Evolutionary conservation across 257 asterid species (phyloP).

Genomic region (Perilla frutescens): DNA sequence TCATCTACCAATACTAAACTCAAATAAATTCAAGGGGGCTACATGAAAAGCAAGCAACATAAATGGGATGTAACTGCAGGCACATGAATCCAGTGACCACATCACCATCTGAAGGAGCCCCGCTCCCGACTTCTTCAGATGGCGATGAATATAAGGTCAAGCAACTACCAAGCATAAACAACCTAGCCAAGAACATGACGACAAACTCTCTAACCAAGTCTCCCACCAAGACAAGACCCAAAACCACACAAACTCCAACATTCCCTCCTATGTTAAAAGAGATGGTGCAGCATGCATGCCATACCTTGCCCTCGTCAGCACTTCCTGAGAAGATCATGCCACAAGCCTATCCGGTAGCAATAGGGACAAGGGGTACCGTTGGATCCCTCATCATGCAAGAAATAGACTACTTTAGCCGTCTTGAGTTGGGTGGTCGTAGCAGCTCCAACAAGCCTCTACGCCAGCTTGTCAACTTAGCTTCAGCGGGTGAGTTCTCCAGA

Average conservation of each 20-base stretch:
- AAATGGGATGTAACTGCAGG: constrained; percentile 52
- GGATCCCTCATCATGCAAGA: constrained; percentile 59
- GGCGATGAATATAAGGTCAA: constrained; percentile 33
- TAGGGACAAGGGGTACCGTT: constrained; percentile 56
- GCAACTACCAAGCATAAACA: constrained; percentile 12
- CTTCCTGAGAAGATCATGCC: constrained; percentile 40
- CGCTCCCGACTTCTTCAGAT: constrained; percentile 30
- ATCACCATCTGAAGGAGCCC: constrained; percentile 38
- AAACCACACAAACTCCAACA: constrained; percentile 38
- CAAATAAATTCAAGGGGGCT: constrained; percentile 34
- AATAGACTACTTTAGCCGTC: constrained; percentile 47
- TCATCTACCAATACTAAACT: constrained; percentile 31
- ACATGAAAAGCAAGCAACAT: constrained; percentile 37
- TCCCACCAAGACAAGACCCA: constrained; percentile 42
- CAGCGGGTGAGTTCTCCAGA: constrained; percentile 32
- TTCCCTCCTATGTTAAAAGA: constrained; percentile 40
- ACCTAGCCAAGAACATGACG: constrained; percentile 35
- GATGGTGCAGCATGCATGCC: constrained; percentile 25
- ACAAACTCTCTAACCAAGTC: constrained; percentile 41
- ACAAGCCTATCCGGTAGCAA: constrained; percentile 47
- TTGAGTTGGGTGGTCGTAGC: constrained; percentile 26
- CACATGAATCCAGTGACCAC: constrained; percentile 69
- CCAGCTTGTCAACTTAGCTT: constrained; percentile 34
- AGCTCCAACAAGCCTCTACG: constrained; percentile 43
- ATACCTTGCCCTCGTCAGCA: constrained; percentile 26